Evolutionary conservation across 2,329 filamentous ascomycete genomes (phyloP).

Genomic region (Verticillium nonalfalfae): DNA sequence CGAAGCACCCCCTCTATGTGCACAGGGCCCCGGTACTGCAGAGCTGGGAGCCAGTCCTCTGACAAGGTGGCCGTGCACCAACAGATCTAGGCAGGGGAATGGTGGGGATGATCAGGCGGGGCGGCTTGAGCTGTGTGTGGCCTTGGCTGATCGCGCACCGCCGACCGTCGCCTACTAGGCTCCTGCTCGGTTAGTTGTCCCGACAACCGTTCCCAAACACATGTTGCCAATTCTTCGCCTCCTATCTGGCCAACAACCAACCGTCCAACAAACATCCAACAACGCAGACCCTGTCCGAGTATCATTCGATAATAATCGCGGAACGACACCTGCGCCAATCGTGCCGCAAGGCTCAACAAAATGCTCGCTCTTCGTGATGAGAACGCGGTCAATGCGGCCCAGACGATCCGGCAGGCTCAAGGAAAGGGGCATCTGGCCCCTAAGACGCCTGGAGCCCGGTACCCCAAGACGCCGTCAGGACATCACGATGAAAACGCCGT

Average conservation of each 20-base stretch:
- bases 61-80: conserved; percentile 1
- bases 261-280: background rate
- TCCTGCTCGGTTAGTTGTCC: background rate
- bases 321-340: background rate
- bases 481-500: conserved; percentile 81
- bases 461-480: conserved; percentile 75
- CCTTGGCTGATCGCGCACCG: background rate
- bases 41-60: background rate
- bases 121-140: conserved; percentile 1
- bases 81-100: background rate
- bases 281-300: background rate
- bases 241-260: background rate
- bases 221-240: background rate
- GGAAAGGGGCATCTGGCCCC: conserved; percentile 41
- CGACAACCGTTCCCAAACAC: background rate
- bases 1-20: conserved; percentile 26
- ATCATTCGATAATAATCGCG: background rate
- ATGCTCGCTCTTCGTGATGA: conserved; percentile 13
- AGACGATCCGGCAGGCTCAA: conserved; percentile 10
- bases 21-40: conserved; percentile 17
- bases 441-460: conserved; percentile 73
- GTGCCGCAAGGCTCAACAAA: background rate
- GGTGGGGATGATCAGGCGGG: background rate
- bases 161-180: background rate
- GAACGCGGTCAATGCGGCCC: conserved; percentile 12